Percentiles rank a stretch among this genome's conserved stretches.
Evolutionary conservation across 2,329 filamentous ascomycete species (phyloP).

Genomic region (Nigrograna mackinnonii): DNA sequence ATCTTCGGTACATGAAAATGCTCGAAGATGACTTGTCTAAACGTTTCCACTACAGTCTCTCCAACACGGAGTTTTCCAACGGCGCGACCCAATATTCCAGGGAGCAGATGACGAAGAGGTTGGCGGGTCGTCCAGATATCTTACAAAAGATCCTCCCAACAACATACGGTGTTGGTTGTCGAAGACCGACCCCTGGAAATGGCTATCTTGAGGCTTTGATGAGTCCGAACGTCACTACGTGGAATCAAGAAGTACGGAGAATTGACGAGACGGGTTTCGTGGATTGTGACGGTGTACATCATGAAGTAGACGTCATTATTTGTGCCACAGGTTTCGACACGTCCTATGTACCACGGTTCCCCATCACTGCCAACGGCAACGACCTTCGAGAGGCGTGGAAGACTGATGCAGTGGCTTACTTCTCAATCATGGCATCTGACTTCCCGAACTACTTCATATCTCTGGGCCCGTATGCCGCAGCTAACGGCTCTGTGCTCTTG

Average conservation of each 20-base stretch:
- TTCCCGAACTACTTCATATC: constrained; percentile 2
- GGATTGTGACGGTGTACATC: constrained; percentile 17
- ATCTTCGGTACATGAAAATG: too few species aligned
- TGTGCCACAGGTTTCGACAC: constrained; percentile 19
- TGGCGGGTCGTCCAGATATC: too few species aligned
- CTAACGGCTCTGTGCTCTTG: not conserved
- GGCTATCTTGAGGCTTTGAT: constrained; percentile 25
- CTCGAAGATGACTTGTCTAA: too few species aligned
- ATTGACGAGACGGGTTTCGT: constrained; percentile 24
- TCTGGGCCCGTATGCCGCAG: not conserved
- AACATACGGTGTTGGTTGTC: too few species aligned
- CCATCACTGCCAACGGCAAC: constrained; percentile 2
- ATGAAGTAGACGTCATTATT: constrained; percentile 45
- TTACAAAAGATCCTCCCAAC: too few species aligned
- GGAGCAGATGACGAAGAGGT: too few species aligned
- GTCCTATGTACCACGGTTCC: constrained; percentile 21
- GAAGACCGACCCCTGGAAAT: constrained; percentile 18
- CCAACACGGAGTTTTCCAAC: too few species aligned
- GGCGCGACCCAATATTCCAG: too few species aligned
- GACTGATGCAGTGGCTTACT: not conserved
- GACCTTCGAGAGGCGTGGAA: constrained; percentile 1
- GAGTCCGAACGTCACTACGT: constrained; percentile 19
- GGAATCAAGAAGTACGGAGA: constrained; percentile 1
- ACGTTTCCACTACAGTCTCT: too few species aligned
- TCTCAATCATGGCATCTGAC: not conserved